Evolutionary conservation across 768 basidiomycete genomes (phyloP).

Genomic region (Trametes cubensis): DNA sequence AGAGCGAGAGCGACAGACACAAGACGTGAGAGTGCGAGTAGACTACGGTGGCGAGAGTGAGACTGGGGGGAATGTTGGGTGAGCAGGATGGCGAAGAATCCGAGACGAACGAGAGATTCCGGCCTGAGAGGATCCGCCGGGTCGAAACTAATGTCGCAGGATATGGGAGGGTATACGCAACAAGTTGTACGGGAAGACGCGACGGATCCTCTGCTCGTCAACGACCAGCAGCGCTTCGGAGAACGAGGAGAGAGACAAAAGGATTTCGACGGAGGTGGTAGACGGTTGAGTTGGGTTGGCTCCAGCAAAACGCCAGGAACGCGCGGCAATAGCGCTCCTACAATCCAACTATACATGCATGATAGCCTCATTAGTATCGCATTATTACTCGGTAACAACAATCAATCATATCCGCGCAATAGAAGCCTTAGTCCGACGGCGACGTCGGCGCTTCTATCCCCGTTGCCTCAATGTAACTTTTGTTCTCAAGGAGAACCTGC

Average conservation of each 20-base stretch:
- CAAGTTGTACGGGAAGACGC: conserved; percentile 46
- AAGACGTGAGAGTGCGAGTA: conserved; percentile 7
- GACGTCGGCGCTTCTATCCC: background rate
- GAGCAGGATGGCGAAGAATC: conserved; percentile 24
- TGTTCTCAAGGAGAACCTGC: background rate
- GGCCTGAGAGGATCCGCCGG: conserved; percentile 55
- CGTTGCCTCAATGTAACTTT: background rate
- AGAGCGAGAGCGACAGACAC: conserved; percentile 26
- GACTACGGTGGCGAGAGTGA: conserved; percentile 25
- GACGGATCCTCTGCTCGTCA: conserved; percentile 49
- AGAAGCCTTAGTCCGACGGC: background rate
- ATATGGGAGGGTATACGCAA: conserved; percentile 46
- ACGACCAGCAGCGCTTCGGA: conserved; percentile 24
- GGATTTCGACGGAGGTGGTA: conserved; percentile 15
- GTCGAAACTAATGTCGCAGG: conserved; percentile 45
- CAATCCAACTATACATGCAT: conserved; percentile 2
- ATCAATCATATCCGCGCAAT: background rate
- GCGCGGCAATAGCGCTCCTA: background rate
- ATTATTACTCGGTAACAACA: conserved; percentile 15
- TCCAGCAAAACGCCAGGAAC: conserved; percentile 2
- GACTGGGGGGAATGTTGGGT: conserved; percentile 26
- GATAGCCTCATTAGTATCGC: background rate
- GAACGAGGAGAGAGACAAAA: conserved; percentile 15
- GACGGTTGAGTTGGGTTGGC: conserved; percentile 18
- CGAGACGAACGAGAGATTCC: conserved; percentile 22